Percentiles rank a stretch among this genome's conserved stretches.
Evolutionary conservation across 768 basidiomycete genomes (phyloP).

Genomic region (Boletus insuetus): DNA sequence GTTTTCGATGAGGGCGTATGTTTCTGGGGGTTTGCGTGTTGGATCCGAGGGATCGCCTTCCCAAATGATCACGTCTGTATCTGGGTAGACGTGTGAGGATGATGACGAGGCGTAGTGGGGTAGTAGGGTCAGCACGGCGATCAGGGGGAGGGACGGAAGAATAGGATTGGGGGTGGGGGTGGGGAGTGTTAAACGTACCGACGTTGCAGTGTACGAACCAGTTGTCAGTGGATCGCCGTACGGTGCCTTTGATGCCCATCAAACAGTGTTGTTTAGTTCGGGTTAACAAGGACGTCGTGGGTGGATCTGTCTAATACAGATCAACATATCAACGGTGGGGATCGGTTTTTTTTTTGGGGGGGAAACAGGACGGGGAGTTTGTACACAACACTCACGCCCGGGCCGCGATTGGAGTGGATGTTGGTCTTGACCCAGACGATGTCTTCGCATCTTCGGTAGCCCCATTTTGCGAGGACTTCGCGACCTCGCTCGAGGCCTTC

Average conservation of each 20-base stretch:
- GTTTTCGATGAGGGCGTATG: conserved; percentile 95
- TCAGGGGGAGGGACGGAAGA: background rate
- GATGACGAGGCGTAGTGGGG: no score
- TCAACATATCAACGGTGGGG: conserved; percentile 4
- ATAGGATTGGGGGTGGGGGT: background rate
- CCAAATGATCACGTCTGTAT: conserved; percentile 97
- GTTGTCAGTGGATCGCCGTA: conserved; percentile 88
- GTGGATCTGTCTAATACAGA: conserved; percentile 66
- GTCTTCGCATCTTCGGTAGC: conserved; percentile 92
- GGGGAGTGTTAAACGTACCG: conserved; percentile 47
- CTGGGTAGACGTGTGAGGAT: conserved; percentile 35
- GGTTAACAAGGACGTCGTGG: conserved; percentile 81
- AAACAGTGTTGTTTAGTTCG: conserved; percentile 95
- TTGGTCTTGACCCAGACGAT: conserved; percentile 99
- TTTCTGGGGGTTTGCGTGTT: conserved; percentile 87
- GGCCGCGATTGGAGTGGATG: conserved; percentile 61
- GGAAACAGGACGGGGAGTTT: background rate
- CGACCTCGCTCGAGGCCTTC: conserved; percentile 90
- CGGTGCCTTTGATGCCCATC: conserved; percentile 96
- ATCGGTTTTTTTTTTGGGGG: background rate
- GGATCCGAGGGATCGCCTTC: conserved; percentile 87
- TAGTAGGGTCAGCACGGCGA: background rate
- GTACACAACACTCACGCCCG: conserved; percentile 53
- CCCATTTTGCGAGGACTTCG: conserved; percentile 91
- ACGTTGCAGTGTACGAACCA: conserved; percentile 99